A percentile compares a stretch with the other conserved stretches of the same genome.
These are phyloP conservation scores for Paecilomyces fulvus DNA, from an alignment of 2,329 filamentous ascomycete species.

Conservation along the genomic window DNA sequence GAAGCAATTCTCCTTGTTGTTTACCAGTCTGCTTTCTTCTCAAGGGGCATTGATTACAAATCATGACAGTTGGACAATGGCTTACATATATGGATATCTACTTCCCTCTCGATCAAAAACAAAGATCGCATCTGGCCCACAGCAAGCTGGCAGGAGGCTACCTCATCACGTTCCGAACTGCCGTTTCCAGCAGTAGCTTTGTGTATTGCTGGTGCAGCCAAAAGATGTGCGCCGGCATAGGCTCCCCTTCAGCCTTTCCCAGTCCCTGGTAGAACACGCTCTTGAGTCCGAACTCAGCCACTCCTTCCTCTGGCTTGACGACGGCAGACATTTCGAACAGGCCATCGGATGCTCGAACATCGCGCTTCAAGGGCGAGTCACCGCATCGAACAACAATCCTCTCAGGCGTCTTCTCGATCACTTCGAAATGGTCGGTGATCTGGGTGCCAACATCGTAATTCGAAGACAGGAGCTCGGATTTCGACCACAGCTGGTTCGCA, in stretches of 20 bases:
- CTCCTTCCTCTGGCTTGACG: slow-evolving; percentile 50
- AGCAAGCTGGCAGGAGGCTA: background rate
- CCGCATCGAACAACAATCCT: slow-evolving; percentile 58
- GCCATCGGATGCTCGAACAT: slow-evolving; percentile 53
- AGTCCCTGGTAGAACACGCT: slow-evolving; percentile 53
- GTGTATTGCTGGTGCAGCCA: slow-evolving; percentile 49
- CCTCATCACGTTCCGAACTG: slow-evolving; percentile 27
- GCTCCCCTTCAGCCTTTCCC: slow-evolving; percentile 33
- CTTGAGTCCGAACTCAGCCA: slow-evolving; percentile 59
- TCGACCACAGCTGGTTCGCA: slow-evolving; percentile 53
- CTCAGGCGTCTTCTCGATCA: slow-evolving; percentile 54
- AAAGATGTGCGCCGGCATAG: slow-evolving; percentile 40
- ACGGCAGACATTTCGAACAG: slow-evolving; percentile 57
- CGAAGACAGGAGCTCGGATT: slow-evolving; percentile 45
- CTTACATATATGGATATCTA: slow-evolving; percentile 3
- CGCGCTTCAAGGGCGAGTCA: slow-evolving; percentile 52
- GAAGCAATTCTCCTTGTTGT: no score
- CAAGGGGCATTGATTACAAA: no score
- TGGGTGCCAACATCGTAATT: slow-evolving; percentile 55
- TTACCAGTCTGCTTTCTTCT: no score
- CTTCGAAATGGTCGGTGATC: slow-evolving; percentile 65
- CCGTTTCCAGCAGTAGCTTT: slow-evolving; percentile 50
- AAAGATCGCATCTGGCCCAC: no score
- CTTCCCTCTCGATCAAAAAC: no score
- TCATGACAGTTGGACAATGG: no score